A percentile compares a stretch with the other conserved stretches of the same genome.
Conservation (phyloP, 345 rosid species). For the Mangifera indica region DNA sequence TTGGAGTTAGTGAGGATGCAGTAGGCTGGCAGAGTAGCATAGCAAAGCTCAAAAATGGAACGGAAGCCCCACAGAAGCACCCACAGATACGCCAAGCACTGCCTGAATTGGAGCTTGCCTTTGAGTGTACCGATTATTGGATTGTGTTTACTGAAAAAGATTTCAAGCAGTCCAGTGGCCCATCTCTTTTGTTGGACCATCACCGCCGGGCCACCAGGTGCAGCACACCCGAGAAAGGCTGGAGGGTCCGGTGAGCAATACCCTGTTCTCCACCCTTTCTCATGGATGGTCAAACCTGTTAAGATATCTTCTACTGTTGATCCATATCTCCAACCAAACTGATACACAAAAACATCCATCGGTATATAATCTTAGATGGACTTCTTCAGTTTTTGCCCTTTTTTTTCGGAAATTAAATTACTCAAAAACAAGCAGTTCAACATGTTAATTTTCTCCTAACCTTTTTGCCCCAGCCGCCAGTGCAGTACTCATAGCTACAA, state of each 20-base stretch:
- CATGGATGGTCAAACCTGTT: slow-evolving; percentile 53
- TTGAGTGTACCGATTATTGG: slow-evolving; percentile 35
- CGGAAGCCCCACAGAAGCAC: slow-evolving; percentile 30
- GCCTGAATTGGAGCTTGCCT: slow-evolving; percentile 46
- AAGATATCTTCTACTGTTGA: slow-evolving; percentile 52
- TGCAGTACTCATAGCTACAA: slow-evolving; percentile 46
- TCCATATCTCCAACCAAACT: slow-evolving; percentile 75
- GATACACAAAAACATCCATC: neutral
- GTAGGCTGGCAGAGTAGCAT: slow-evolving; percentile 55
- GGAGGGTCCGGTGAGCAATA: slow-evolving; percentile 35
- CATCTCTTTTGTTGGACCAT: slow-evolving; percentile 65
- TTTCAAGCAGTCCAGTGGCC: slow-evolving; percentile 60
- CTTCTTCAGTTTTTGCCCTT: too few relatives aligned
- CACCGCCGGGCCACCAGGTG: slow-evolving; percentile 31
- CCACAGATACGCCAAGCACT: slow-evolving; percentile 43
- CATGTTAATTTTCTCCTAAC: slow-evolving; percentile 22
- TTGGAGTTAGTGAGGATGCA: slow-evolving; percentile 49
- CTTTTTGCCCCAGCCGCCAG: slow-evolving; percentile 51
- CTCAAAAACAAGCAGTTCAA: neutral
- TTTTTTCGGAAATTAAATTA: too few relatives aligned
- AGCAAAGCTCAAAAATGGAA: slow-evolving; percentile 60
- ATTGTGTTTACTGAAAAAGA: slow-evolving; percentile 35
- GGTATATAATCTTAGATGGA: neutral
- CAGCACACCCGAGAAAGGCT: slow-evolving; percentile 61
- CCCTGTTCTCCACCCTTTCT: slow-evolving; percentile 52